Evolutionary conservation across 371 early-diverging fungal species (phyloP), one percentile per base, ranked within the genome.

Genomic region (Actinomortierella wolfii): DNA sequence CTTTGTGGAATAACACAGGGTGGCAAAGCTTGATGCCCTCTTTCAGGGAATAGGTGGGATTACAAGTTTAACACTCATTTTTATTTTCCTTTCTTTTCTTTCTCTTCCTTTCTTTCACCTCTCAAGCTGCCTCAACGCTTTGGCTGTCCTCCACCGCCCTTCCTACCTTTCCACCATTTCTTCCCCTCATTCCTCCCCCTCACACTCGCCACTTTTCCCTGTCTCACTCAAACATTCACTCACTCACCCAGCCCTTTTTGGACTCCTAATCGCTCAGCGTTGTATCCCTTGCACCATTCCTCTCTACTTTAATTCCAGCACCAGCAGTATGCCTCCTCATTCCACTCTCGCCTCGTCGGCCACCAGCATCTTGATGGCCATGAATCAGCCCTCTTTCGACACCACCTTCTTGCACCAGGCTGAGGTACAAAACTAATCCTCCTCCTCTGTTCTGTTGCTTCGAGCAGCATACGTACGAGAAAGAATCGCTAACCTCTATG

Each of bases 361-460:
- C 40, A 28, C 73, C 41, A 49, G 44, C 56, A 49, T 58, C 51
- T 53, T 59, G 18, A 61, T 55, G 59, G 59, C 62, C 57, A 53
- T 66, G 24, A 46, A 51, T 29, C 61, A 65, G 63, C 26, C 64
- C 20, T 41, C 24, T 61, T 59, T 71, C 29, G 66, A 71, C 44
- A 42, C 65, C 49, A 42, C 73, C 63, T 71, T 71, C 51, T 49
- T 71, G 25, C 61, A 64, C 44, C 59, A 58, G 24, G 59, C 57
- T n/a, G 66, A 64, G 69, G 69, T 68, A 68, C 46, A 9, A n/a
- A 14, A 11, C 28, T n/a, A n/a, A n/a, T 20, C 29, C 28, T 8
- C 21, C 20, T 8, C 25, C 15, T 44, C 46, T 20, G 15, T n/a
- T 53, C 50, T 23, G 15, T 44, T 39, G 28, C 20, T 54, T 50